phyloP scores from a whole-genome alignment of 495 filamentous ascomycete species.

The Neurospora tetrasperma region DNA sequence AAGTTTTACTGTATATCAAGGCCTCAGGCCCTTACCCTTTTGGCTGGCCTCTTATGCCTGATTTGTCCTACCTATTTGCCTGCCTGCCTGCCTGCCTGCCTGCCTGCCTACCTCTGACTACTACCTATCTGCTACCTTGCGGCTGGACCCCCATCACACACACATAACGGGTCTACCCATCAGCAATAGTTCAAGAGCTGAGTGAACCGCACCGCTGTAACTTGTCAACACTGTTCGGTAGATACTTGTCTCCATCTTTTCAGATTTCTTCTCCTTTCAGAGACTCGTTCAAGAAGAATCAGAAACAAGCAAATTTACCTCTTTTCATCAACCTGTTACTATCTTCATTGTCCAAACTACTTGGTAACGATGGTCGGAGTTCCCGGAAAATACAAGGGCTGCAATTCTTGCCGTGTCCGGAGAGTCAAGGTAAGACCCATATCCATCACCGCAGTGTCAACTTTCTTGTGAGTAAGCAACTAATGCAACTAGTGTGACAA shows the following conservation, averaged over 20 bases:
- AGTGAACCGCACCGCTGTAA: neutral
- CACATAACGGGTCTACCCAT: neutral
- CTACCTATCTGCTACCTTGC: neutral
- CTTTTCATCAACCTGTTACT: neutral
- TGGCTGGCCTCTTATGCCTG: neutral
- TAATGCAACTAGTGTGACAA: slow-evolving; percentile 40
- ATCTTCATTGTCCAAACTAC: neutral
- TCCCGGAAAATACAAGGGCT: slow-evolving; percentile 38
- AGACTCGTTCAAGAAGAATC: neutral
- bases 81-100: neutral
- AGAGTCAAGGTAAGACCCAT: slow-evolving; percentile 25
- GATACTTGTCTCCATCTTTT: neutral
- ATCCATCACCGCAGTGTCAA: neutral
- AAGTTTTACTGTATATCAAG: neutral
- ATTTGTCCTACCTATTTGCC: neutral
- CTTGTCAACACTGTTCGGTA: neutral
- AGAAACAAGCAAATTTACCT: neutral
- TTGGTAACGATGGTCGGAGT: slow-evolving; percentile 25
- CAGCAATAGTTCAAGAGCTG: neutral
- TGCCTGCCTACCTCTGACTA: neutral
- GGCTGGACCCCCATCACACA: neutral
- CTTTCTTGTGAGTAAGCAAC: neutral
- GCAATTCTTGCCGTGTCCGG: slow-evolving; percentile 34
- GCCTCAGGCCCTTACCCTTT: neutral
- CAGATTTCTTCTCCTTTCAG: neutral